Percentiles rank a stretch among this genome's conserved stretches.
phyloP scores from a whole-genome alignment of 225 moss, liverwort and hornwort species.

The Straminergon stramineum region DNA sequence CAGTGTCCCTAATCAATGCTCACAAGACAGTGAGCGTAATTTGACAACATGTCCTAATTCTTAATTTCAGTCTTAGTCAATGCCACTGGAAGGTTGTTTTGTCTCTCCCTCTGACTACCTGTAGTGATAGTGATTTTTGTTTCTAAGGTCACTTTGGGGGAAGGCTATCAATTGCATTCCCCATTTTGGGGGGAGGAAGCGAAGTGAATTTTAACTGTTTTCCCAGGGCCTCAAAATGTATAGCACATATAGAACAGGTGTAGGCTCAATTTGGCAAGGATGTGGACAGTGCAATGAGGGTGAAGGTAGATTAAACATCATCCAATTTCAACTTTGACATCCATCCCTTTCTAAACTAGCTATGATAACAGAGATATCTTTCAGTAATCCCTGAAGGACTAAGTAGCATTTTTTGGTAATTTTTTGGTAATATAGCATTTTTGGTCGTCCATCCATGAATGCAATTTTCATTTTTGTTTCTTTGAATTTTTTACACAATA shows the following conservation, averaged over 20 bases:
- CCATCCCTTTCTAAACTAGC: neutral
- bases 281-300: neutral
- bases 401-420: too few species aligned
- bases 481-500: too few species aligned
- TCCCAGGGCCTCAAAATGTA: accelerated
- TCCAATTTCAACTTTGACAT: neutral
- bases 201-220: neutral
- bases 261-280: neutral
- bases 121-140: neutral
- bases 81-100: neutral
- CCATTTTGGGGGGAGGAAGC: accelerated
- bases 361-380: neutral
- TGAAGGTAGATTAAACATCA: neutral
- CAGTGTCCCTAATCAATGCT: neutral
- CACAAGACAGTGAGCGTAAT: neutral
- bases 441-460: too few species aligned
- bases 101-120: too few species aligned
- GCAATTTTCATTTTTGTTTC: too few species aligned
- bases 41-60: neutral
- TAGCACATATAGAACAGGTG: accelerated
- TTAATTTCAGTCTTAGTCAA: neutral
- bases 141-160: neutral
- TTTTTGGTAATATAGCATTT: too few species aligned
- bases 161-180: neutral
- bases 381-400: too few species aligned